Evolutionary conservation across 1,139 yeast genomes (phyloP).

Genomic region (Casaregolazyma suthepensis): DNA sequence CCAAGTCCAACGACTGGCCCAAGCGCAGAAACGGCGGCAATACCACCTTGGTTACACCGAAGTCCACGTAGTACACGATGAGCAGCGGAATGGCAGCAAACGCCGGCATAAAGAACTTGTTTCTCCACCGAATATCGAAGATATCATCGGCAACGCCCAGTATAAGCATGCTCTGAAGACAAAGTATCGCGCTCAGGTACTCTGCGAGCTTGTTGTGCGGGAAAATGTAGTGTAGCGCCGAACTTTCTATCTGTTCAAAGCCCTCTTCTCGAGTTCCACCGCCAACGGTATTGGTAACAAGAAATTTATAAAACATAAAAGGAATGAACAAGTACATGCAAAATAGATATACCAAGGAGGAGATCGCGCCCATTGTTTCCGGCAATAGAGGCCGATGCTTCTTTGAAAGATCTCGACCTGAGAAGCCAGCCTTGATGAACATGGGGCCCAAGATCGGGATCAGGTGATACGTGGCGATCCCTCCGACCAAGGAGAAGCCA

Average conservation of each 20-base stretch:
- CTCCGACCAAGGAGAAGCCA: slow-evolving; percentile 67
- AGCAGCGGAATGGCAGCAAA: slow-evolving; percentile 88
- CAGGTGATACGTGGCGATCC: slow-evolving; percentile 48
- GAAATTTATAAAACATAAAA: slow-evolving; percentile 74
- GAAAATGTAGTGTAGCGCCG: slow-evolving; percentile 36
- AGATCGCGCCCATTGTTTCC: slow-evolving; percentile 85
- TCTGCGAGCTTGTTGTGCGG: slow-evolving; percentile 85
- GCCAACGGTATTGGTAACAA: slow-evolving; percentile 54
- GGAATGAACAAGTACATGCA: slow-evolving; percentile 84
- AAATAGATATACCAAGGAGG: slow-evolving; percentile 75
- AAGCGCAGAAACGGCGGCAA: slow-evolving; percentile 63
- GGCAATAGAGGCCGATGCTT: slow-evolving; percentile 66
- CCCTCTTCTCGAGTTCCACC: slow-evolving; percentile 48
- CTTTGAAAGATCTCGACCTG: slow-evolving; percentile 80
- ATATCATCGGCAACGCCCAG: slow-evolving; percentile 91
- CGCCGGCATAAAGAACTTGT: slow-evolving; percentile 91
- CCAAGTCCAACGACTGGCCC: slow-evolving; percentile 57
- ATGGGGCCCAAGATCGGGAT: slow-evolving; percentile 64
- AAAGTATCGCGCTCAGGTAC: slow-evolving; percentile 75
- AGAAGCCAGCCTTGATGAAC: slow-evolving; percentile 71
- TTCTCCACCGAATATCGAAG: slow-evolving; percentile 95
- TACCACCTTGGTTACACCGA: slow-evolving; percentile 85
- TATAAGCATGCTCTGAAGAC: slow-evolving; percentile 75
- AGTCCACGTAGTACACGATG: slow-evolving; percentile 88
- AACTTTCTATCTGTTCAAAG: slow-evolving; percentile 15